Percentiles rank a stretch among this genome's conserved stretches.
Evolutionary conservation across 2,329 filamentous ascomycete genomes (phyloP).

Genomic region (Aureobasidium sp.): DNA sequence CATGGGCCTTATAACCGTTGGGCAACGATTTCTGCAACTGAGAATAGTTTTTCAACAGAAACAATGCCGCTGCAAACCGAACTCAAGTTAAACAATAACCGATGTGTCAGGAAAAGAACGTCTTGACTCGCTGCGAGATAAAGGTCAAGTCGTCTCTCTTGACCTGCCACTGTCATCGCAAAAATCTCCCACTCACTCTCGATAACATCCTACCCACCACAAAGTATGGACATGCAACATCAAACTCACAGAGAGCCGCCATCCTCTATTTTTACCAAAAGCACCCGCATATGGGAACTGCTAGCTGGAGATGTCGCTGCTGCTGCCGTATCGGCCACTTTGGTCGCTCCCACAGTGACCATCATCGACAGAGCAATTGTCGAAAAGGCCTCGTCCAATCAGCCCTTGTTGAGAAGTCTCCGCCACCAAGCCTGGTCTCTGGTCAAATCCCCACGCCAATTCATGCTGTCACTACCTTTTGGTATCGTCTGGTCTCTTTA

Average conservation of each 20-base stretch:
- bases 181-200: not conserved
- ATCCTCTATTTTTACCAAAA: conserved; percentile 9
- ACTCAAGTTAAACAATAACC: not conserved
- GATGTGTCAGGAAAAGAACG: conserved; percentile 9
- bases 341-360: conserved; percentile 25
- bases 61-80: conserved; percentile 14
- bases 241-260: conserved; percentile 5
- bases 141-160: not conserved
- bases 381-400: conserved; percentile 23
- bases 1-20: too few relatives aligned
- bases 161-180: not conserved
- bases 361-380: conserved; percentile 27
- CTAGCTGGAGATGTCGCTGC: conserved; percentile 24
- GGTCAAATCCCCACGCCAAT: conserved; percentile 22
- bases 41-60: conserved; percentile 15
- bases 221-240: conserved; percentile 9
- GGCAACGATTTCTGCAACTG: too few relatives aligned
- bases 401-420: conserved; percentile 18
- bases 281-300: conserved; percentile 11
- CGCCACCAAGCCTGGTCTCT: conserved; percentile 22
- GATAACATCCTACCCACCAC: not conserved
- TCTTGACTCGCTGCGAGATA: conserved; percentile 4
- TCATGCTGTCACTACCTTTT: conserved; percentile 26
- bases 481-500: conserved; percentile 28
- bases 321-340: conserved; percentile 24